phyloP scores from a whole-genome alignment of 2,329 filamentous ascomycete genomes.

The Harringtonia lauricola region DNA sequence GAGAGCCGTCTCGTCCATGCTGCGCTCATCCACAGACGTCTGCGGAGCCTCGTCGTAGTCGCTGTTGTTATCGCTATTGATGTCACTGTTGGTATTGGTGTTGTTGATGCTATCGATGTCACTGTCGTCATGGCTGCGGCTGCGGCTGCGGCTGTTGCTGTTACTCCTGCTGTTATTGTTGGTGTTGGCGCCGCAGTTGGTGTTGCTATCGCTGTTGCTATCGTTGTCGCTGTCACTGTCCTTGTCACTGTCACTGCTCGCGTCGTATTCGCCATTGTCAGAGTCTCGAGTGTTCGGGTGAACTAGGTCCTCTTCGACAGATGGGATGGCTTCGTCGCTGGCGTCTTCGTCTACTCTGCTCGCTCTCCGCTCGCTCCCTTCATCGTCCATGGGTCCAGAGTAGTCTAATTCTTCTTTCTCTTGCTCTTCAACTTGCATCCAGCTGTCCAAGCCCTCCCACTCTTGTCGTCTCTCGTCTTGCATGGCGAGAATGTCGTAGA shows the following conservation, averaged over 20 bases:
- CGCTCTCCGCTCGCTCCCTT: neutral
- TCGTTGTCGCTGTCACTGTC: neutral
- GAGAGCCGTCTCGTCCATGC: conserved; percentile 69
- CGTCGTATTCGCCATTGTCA: neutral
- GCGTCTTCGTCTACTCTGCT: neutral
- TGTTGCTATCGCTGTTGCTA: conserved; percentile 1
- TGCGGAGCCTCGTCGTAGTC: conserved; percentile 14
- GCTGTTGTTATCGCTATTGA: no score
- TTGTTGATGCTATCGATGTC: neutral
- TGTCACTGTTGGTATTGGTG: conserved; percentile 3
- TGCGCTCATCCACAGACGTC: conserved; percentile 37
- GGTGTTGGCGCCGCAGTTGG: no score
- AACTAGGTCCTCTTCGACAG: no score
- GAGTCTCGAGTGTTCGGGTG: no score
- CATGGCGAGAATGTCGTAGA: conserved; percentile 38
- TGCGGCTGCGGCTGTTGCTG: no score
- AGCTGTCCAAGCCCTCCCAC: neutral
- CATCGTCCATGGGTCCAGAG: no score
- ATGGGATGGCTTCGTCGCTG: neutral
- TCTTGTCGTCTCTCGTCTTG: neutral
- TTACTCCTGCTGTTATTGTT: no score
- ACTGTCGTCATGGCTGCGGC: no score
- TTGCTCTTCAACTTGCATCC: no score
- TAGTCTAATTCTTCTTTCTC: no score
- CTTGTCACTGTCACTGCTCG: neutral